Evolutionary conservation across 768 basidiomycete genomes (phyloP).

Genomic region (Suillus subluteus): DNA sequence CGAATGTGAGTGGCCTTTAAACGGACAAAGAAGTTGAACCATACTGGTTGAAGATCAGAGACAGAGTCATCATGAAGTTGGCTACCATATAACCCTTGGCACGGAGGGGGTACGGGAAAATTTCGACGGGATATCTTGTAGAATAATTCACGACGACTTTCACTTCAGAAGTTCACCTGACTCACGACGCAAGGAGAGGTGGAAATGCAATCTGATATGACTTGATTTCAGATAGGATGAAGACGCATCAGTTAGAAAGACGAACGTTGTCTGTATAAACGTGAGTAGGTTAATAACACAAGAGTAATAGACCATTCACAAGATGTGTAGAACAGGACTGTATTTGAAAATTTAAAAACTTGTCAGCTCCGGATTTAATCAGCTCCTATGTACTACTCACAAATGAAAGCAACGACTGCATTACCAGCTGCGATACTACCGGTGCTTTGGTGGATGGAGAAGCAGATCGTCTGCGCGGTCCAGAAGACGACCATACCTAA

Average conservation of each 20-base stretch:
- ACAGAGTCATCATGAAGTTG: slow-evolving; percentile 41
- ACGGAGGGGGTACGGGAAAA: slow-evolving; percentile 43
- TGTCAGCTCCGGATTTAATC: slow-evolving; percentile 2
- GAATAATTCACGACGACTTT: not conserved
- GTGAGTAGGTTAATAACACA: not conserved
- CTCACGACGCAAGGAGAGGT: slow-evolving; percentile 43
- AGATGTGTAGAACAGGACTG: slow-evolving; percentile 37
- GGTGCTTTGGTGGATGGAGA: slow-evolving; percentile 32
- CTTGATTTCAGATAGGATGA: not conserved
- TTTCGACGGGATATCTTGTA: slow-evolving; percentile 44
- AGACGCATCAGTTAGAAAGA: slow-evolving; percentile 2
- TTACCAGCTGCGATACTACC: slow-evolving; percentile 38
- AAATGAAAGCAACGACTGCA: slow-evolving; percentile 51
- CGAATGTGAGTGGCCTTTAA: slow-evolving; percentile 17
- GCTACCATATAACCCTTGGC: slow-evolving; percentile 45
- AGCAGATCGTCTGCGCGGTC: slow-evolving; percentile 42
- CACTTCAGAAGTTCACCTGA: slow-evolving; percentile 3
- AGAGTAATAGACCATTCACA: slow-evolving; percentile 26
- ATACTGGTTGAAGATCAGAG: slow-evolving; percentile 49
- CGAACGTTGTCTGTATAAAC: slow-evolving; percentile 34
- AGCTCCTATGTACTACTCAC: slow-evolving; percentile 24
- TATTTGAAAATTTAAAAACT: not conserved
- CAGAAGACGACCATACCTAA: slow-evolving; percentile 44
- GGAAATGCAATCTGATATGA: slow-evolving; percentile 39
- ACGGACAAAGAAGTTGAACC: slow-evolving; percentile 27